Percentiles rank a stretch among this genome's conserved stretches.
These are phyloP conservation scores for Verticillium zaregamsianum DNA, from an alignment of 2,329 filamentous ascomycete genomes.

Conservation along the genomic window DNA sequence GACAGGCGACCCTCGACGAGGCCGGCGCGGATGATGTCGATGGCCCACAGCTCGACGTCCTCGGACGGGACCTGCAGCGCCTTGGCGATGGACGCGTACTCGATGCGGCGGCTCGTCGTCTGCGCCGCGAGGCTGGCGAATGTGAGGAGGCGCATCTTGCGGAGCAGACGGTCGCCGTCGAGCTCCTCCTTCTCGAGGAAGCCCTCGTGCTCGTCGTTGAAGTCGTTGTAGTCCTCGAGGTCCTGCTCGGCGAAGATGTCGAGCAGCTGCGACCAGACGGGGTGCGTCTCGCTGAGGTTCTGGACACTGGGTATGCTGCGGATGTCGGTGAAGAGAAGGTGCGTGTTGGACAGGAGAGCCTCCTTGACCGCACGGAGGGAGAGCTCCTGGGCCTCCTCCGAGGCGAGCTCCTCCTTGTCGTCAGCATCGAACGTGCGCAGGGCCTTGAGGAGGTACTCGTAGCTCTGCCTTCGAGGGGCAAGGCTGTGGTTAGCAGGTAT, in stretches of 20 bases:
- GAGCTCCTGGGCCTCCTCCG: slow-evolving; percentile 56
- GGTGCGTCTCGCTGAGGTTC: slow-evolving; percentile 78
- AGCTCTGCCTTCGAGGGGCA: slow-evolving; percentile 44
- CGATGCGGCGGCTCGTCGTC: slow-evolving; percentile 78
- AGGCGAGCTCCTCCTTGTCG: slow-evolving; percentile 50
- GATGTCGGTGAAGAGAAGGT: slow-evolving; percentile 75
- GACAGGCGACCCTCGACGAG: slow-evolving; percentile 95
- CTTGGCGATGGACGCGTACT: slow-evolving; percentile 80
- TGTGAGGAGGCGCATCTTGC: slow-evolving; percentile 94
- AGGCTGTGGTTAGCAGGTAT: background rate
- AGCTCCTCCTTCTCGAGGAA: slow-evolving; percentile 75
- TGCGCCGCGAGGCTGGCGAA: slow-evolving; percentile 85
- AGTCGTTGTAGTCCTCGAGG: slow-evolving; percentile 93
- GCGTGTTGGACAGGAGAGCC: slow-evolving; percentile 46
- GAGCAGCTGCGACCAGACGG: slow-evolving; percentile 83
- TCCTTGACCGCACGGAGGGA: slow-evolving; percentile 54
- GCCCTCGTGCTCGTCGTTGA: slow-evolving; percentile 83
- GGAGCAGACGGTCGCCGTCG: slow-evolving; percentile 71
- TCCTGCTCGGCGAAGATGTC: slow-evolving; percentile 94
- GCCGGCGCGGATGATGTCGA: slow-evolving; percentile 93
- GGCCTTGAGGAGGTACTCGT: slow-evolving; percentile 63
- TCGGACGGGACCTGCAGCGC: slow-evolving; percentile 76
- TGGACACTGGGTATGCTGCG: slow-evolving; percentile 80
- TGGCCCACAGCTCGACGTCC: slow-evolving; percentile 97
- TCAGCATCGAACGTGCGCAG: slow-evolving; percentile 56